phyloP scores from a whole-genome alignment of 805 yeast genomes.

The Metschnikowia lachancei region DNA sequence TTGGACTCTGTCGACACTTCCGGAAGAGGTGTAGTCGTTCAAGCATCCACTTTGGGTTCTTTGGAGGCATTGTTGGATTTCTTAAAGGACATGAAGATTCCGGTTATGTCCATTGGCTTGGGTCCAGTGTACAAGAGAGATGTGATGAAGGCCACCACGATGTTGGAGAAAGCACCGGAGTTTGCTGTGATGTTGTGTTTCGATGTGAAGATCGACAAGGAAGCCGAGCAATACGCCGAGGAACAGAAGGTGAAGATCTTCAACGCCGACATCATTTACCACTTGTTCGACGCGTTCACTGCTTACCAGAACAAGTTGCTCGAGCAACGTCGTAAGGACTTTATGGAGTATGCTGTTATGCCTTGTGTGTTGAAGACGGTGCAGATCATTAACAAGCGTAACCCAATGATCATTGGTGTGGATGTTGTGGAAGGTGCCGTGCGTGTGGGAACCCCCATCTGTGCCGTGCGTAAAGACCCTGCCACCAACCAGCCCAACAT shows the following conservation, averaged over 20 bases:
- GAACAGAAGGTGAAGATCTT: slow-evolving; percentile 90
- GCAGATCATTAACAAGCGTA: slow-evolving; percentile 96
- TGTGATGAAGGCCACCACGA: slow-evolving; percentile 94
- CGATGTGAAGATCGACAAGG: slow-evolving; percentile 95
- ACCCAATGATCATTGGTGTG: slow-evolving; percentile 99
- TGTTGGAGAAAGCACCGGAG: slow-evolving; percentile 96
- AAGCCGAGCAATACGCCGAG: slow-evolving; percentile 96
- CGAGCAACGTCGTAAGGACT: slow-evolving; percentile 87
- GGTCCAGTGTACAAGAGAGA: slow-evolving; percentile 99
- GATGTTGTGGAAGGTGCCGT: slow-evolving; percentile 91
- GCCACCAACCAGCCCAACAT: slow-evolving; percentile 69
- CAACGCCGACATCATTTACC: slow-evolving; percentile 95
- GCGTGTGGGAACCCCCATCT: slow-evolving; percentile 90
- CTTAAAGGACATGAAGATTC: slow-evolving; percentile 97
- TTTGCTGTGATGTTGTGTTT: slow-evolving; percentile 97
- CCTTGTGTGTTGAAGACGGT: slow-evolving; percentile 94
- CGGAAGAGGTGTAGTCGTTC: slow-evolving; percentile 97
- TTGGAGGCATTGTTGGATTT: slow-evolving; percentile 94
- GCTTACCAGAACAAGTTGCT: slow-evolving; percentile 85
- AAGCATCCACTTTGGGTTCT: slow-evolving; percentile 97
- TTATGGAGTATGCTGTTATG: slow-evolving; percentile 83
- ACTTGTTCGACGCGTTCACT: slow-evolving; percentile 90
- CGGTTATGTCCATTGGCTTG: slow-evolving; percentile 96
- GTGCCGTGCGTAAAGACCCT: slow-evolving; percentile 89
- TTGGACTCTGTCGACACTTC: slow-evolving; percentile 91